phyloP scores from a whole-genome alignment of 2,329 filamentous ascomycete genomes.

The Microdochium bolleyi region DNA sequence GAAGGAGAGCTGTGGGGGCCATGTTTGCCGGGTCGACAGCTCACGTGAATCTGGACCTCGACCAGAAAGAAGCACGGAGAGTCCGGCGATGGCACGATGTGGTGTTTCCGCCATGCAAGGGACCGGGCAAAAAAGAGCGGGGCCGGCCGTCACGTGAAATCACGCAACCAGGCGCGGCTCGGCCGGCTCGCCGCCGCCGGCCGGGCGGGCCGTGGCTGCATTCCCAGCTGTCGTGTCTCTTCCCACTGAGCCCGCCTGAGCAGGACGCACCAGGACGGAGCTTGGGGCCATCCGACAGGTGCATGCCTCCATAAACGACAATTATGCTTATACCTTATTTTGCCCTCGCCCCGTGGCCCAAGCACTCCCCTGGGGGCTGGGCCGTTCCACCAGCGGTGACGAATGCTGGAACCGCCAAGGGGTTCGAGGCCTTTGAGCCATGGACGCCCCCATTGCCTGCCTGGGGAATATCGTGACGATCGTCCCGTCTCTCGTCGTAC shows the following conservation, averaged over 20 bases:
- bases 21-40: too few relatives aligned
- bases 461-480: too few relatives aligned
- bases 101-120: background rate
- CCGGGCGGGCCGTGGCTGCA: too few relatives aligned
- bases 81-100: background rate
- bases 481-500: background rate
- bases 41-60: too few relatives aligned
- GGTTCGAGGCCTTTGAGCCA: background rate
- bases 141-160: constrained; percentile 10
- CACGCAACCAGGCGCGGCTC: constrained; percentile 2
- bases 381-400: background rate
- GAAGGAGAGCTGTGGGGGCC: constrained; percentile 3
- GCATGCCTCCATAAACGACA: too few relatives aligned
- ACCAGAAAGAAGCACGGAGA: background rate
- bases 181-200: background rate
- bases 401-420: background rate
- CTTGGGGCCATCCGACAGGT: too few relatives aligned
- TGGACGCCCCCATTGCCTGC: background rate
- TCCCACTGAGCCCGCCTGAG: too few relatives aligned
- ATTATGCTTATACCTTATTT: too few relatives aligned
- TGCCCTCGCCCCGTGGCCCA: background rate
- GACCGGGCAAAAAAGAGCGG: background rate
- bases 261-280: too few relatives aligned
- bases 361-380: background rate
- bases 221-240: too few relatives aligned